A percentile compares a stretch with the other conserved stretches of the same genome.
Evolutionary conservation across 2,329 filamentous ascomycete species (phyloP).

Genomic region (Neofusicoccum laricinum): DNA sequence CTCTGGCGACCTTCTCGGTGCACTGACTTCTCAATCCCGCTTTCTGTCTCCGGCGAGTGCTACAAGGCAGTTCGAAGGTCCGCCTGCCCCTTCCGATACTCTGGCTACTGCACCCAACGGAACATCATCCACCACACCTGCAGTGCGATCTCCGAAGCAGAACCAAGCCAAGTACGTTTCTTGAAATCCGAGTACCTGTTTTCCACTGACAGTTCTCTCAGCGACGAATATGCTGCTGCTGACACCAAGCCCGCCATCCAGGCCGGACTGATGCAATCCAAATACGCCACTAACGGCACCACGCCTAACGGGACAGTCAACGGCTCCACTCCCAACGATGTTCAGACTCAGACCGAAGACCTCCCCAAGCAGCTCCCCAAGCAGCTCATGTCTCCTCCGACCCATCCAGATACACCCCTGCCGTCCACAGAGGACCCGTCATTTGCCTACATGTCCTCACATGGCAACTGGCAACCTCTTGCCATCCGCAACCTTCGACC

Average conservation of each 20-base stretch:
- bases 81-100: neutral
- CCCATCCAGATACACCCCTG: constrained; percentile 8
- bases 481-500: constrained; percentile 33
- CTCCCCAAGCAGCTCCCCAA: neutral
- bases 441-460: neutral
- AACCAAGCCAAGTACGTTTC: neutral
- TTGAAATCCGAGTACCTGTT: neutral
- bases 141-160: neutral
- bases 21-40: neutral
- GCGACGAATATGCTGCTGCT: neutral
- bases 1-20: neutral
- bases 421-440: constrained; percentile 21
- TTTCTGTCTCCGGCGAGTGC: neutral
- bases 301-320: neutral
- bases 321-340: neutral
- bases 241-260: neutral
- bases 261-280: neutral
- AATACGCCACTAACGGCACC: neutral
- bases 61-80: neutral
- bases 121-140: neutral
- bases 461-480: constrained; percentile 34
- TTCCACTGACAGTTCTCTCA: neutral
- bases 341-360: neutral
- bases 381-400: no score
- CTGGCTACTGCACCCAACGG: neutral